Conservation (phyloP, 257 asterid genomes). For the Solanum appendiculatum region DNA sequence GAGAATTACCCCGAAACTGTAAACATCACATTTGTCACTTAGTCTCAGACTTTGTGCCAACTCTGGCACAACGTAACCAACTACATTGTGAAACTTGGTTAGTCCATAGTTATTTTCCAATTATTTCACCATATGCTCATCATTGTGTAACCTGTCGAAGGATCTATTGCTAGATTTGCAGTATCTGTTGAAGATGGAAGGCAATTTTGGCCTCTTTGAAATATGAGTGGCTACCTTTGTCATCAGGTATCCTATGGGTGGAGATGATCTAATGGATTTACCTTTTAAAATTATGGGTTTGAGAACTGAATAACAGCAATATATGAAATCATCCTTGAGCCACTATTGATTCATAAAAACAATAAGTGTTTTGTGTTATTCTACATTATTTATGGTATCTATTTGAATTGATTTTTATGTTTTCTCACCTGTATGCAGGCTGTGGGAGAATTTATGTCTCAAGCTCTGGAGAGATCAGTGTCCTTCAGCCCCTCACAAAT, state of each 20-base stretch:
- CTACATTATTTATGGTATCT: neutral
- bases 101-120: slow-evolving; percentile 37
- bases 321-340: neutral
- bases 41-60: slow-evolving; percentile 59
- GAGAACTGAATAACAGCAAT: neutral
- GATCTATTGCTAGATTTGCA: slow-evolving; percentile 1
- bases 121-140: too few relatives aligned
- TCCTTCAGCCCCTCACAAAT: slow-evolving; percentile 40
- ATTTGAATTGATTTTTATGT: neutral
- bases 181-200: neutral
- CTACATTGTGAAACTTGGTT: slow-evolving; percentile 66
- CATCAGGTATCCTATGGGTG: neutral
- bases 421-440: slow-evolving; percentile 25
- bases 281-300: neutral
- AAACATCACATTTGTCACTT: slow-evolving; percentile 75
- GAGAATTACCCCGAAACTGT: slow-evolving; percentile 70
- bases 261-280: neutral
- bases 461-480: slow-evolving; percentile 29
- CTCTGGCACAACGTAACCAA: slow-evolving; percentile 91
- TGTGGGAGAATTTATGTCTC: slow-evolving; percentile 52
- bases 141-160: neutral
- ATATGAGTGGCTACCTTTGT: neutral
- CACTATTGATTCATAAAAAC: neutral
- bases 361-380: neutral
- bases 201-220: neutral